Evolutionary conservation across 2,329 filamentous ascomycete genomes (phyloP), one percentile per base, ranked within the genome.

Genomic region (Xylaria hypoxylon): DNA sequence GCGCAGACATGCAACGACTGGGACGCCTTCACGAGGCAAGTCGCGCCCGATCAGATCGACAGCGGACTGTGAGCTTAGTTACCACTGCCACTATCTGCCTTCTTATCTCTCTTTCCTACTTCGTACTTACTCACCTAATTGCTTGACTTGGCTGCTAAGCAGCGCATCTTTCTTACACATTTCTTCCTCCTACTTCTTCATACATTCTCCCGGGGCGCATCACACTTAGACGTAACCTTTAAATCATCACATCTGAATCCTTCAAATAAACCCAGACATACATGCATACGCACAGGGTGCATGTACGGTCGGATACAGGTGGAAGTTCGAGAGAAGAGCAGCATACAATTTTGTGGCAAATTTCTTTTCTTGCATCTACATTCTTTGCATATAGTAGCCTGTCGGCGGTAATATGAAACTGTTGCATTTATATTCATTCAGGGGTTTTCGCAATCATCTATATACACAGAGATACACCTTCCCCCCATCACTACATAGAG

Each of bases 1-100:
- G 67, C 69, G 22, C 74, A 82, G 72, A 79, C 77, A 8, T 82
- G 79, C 68, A 62, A 68, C 7, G 75, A 80, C 17, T 83, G 83
- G 82, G 63, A 73, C 17, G 68, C 71, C 2, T 84, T 78, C 68
- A 81, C 79, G 11, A 71, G 67, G 1, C 47, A 53, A 0, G 70
- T 76, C 57, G 65, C 68, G 10, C 73, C 73, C 3, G 69, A 79
- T 58, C 77, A 80, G 69, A 78, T 80, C 47, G 79, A 84, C 71
- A 80, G 79, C 67, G 81, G 81, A 10, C 60, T 80, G 61, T 79
- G 60, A 70, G 19, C 35, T 5, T 45, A 4, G 11, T 50, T 24
- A 11, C 31, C 13, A 19, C 31, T 10, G n/a, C 31, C 17, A n/a
- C n/a, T n/a, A 33, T 19, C 5, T 10, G 10, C 28, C 13, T 7